Base-by-base conservation (phyloP, 768 basidiomycete genomes). In the Royoungia palumana region DNA sequence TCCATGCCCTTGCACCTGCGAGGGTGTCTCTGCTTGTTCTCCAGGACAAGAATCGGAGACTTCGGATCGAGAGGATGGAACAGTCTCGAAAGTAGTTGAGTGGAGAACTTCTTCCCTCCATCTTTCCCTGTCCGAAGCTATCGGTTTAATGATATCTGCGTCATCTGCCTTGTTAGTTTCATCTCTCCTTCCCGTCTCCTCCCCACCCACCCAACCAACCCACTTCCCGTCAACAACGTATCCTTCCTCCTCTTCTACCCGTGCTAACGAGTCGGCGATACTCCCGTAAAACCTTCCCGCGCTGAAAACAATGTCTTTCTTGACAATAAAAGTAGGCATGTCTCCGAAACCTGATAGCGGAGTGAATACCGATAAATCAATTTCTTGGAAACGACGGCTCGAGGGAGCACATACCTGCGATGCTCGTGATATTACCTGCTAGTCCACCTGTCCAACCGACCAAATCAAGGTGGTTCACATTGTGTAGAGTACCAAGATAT, bases 261-360 rank as follows among this genome's bases (percentile, higher is more conserved):
- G 75, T 3, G 90, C 88, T 22, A 93, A 70, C 70, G 87, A 78
- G 63, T 92, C 87, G 7, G 77, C 87, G 37, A 93, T 79, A 35
- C 87, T 84, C 6, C 91, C 79, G 62, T 95, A 97, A 66, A 97
- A 97, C 9, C 87, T 90, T 19, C 87, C 89, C 3, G 93, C 92
- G 48, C 86, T 85, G 74, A 96, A 98, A 49, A 87, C 82, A 62
- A 98, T 92, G 53, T 91, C 86, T 47, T 83, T 85, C 11, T 94
- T 96, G 57, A 80, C 83, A 68, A 94, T 87, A 60, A 87, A 84
- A 0, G 91, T 87, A 80, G 90, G 89, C 61, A 90, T 90, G 68
- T 90, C 95, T 66, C 94, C 94, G 44, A 60, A 44, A 49, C 62
- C 61, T 63, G 22, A 35, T 41, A 6, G 6, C 12, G 20, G 36